A percentile compares a stretch with the other conserved stretches of the same genome.
phyloP scores from a whole-genome alignment of 352 stramenopile species.

The Phytophthora vignae region DNA sequence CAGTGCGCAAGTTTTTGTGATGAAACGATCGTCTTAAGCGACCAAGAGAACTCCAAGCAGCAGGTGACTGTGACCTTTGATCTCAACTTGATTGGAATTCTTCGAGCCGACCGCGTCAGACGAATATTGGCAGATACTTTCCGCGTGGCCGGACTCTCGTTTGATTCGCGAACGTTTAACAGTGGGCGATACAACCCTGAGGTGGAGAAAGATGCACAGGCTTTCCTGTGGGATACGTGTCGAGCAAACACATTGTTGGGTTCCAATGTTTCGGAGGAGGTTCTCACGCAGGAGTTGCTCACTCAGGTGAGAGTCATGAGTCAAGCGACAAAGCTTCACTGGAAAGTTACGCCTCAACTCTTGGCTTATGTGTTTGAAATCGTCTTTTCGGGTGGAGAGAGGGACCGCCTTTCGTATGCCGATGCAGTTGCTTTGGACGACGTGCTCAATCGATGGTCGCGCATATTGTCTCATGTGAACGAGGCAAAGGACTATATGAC shows the following conservation, averaged over 20 bases:
- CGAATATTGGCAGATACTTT: slow-evolving; percentile 69
- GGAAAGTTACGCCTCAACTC: slow-evolving; percentile 71
- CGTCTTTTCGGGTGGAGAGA: slow-evolving; percentile 57
- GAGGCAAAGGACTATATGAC: slow-evolving; percentile 70
- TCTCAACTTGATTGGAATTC: slow-evolving; percentile 57
- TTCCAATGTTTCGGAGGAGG: slow-evolving; percentile 30
- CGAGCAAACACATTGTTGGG: slow-evolving; percentile 40
- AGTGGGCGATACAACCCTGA: slow-evolving; percentile 14
- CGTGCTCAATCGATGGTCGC: slow-evolving; percentile 63
- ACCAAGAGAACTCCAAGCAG: slow-evolving; percentile 49
- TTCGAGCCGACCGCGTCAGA: slow-evolving; percentile 57
- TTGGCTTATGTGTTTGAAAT: slow-evolving; percentile 68
- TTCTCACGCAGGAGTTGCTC: slow-evolving; percentile 48
- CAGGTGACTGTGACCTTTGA: slow-evolving; percentile 50
- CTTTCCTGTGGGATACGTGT: slow-evolving; percentile 70
- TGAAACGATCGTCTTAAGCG: slow-evolving; percentile 48
- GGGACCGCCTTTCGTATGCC: slow-evolving; percentile 56
- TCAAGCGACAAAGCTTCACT: slow-evolving; percentile 58
- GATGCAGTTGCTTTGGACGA: slow-evolving; percentile 59
- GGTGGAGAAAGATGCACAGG: slow-evolving; percentile 33
- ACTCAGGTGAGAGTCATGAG: slow-evolving; percentile 58
- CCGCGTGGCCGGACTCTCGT: slow-evolving; percentile 65
- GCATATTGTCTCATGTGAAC: slow-evolving; percentile 52
- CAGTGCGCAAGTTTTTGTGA: slow-evolving; percentile 32
- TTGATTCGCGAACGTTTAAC: slow-evolving; percentile 59